Evolutionary conservation across 176 grass and related monocot genomes (phyloP), one percentile per base, ranked within the genome.

Genomic region (Luzula sylvatica): DNA sequence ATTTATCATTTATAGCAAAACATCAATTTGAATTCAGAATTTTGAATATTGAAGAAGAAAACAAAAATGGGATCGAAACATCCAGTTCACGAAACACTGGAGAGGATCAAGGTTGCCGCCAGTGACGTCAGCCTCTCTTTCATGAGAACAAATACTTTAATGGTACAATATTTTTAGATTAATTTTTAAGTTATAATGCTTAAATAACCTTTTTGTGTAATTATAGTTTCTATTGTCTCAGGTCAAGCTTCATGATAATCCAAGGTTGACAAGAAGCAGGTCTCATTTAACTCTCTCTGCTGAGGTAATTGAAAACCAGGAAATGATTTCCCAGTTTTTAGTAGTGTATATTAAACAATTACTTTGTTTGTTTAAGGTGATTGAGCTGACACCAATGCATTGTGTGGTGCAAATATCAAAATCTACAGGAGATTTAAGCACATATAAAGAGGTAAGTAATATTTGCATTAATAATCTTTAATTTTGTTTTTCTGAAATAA

Each of bases 201-300:
- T n/a, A n/a, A n/a, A n/a, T n/a, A n/a, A n/a, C n/a, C n/a, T n/a
- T n/a, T n/a, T n/a, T n/a, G n/a, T n/a, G n/a, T n/a, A n/a, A n/a
- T n/a, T n/a, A n/a, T n/a, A n/a, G n/a, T n/a, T n/a, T n/a, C 47
- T 38, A 47, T 23, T 72, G 5, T 42, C 17, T 70, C 35, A 94
- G 87, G 87, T 86, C 11, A 78, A 81, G 40, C 73, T 94, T 42
- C 81, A 69, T 46, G 52, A 75, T 16, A 72, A 56, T n/a, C 43
- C 19, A 46, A 50, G 72, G 47, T 56, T 78, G 58, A 64, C 45
- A 61, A 66, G 66, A 65, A 82, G 70, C 46, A 61, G 65, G 63
- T 73, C 75, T 38, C 56, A 79, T 57, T 56, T 61, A n/a, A 62
- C 61, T 40, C 57, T 94, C 8, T 78, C 54, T 20, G 78, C 77